Conservation (phyloP, 2,329 filamentous ascomycete genomes). For the Phaeosphaeria sp. region DNA sequence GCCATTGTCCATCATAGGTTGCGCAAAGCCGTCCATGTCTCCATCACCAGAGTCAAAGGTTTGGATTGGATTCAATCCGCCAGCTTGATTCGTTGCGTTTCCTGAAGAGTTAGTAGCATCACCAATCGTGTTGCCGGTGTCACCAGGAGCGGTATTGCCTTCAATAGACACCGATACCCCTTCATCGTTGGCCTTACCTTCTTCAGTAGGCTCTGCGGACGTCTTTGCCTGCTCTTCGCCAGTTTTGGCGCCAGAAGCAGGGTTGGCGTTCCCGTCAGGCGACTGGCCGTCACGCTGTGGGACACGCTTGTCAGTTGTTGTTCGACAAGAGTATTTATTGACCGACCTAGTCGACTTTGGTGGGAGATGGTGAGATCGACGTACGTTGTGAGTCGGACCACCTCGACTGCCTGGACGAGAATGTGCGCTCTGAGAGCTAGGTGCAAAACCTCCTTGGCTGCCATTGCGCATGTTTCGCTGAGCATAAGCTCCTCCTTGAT, state of each 20-base stretch:
- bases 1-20: slow-evolving; percentile 36
- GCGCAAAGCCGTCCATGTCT: slow-evolving; percentile 28
- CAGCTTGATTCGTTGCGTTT: slow-evolving; percentile 18
- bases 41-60: slow-evolving; percentile 39
- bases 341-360: slow-evolving; percentile 14
- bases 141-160: slow-evolving; percentile 9
- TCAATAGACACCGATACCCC: slow-evolving; percentile 9
- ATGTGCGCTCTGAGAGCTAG: slow-evolving; percentile 30
- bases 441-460: slow-evolving; percentile 45
- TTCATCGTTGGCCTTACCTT: slow-evolving; percentile 37
- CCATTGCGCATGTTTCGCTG: slow-evolving; percentile 50
- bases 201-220: slow-evolving; percentile 29
- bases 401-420: slow-evolving; percentile 41
- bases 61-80: slow-evolving; percentile 43
- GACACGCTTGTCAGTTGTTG: slow-evolving; percentile 33
- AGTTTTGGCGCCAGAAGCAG: slow-evolving; percentile 41
- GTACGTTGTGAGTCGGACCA: slow-evolving; percentile 42
- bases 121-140: slow-evolving; percentile 14
- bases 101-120: slow-evolving; percentile 26
- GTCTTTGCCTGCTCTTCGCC: slow-evolving; percentile 35
- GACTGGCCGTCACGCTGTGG: slow-evolving; percentile 41
- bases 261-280: slow-evolving; percentile 36
- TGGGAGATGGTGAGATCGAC: slow-evolving; percentile 33
- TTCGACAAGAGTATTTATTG: slow-evolving; percentile 12
- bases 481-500: slow-evolving; percentile 62